phyloP scores from a whole-genome alignment of 2,329 filamentous ascomycete genomes.

The Fusarium sambucinum region DNA sequence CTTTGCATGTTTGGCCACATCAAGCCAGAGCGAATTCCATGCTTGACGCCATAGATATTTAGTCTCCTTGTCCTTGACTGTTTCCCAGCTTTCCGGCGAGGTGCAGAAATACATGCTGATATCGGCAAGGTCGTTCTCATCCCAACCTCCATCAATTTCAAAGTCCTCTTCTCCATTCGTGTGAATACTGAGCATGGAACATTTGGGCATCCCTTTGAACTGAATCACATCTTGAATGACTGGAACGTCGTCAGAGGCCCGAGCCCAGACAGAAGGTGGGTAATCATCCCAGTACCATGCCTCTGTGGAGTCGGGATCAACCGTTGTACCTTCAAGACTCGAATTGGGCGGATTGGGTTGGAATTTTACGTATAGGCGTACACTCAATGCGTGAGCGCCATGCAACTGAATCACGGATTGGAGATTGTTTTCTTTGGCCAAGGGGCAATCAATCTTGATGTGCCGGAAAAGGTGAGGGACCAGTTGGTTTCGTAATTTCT shows the following conservation, averaged over 20 bases:
- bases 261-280: constrained; percentile 18
- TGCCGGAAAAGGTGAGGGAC: constrained; percentile 1
- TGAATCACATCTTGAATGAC: constrained; percentile 3
- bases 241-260: neutral
- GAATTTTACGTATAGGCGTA: constrained; percentile 4
- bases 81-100: constrained; percentile 1
- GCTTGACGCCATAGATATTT: constrained; percentile 17
- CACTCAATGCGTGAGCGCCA: neutral
- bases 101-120: constrained; percentile 1
- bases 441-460: constrained; percentile 12
- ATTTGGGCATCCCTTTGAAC: constrained; percentile 9
- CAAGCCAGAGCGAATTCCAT: constrained; percentile 12
- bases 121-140: neutral
- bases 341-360: neutral
- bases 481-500: neutral
- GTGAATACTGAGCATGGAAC: neutral
- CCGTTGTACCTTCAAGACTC: neutral
- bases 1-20: constrained; percentile 1
- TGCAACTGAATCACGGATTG: neutral
- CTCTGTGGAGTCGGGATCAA: neutral
- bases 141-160: neutral
- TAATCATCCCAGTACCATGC: neutral
- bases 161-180: neutral
- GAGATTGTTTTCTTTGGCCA: constrained; percentile 3
- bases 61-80: constrained; percentile 1